A percentile compares a stretch with the other conserved stretches of the same genome.
Evolutionary conservation across 2,329 filamentous ascomycete species (phyloP).

Genomic region (Thelonectria discophora): DNA sequence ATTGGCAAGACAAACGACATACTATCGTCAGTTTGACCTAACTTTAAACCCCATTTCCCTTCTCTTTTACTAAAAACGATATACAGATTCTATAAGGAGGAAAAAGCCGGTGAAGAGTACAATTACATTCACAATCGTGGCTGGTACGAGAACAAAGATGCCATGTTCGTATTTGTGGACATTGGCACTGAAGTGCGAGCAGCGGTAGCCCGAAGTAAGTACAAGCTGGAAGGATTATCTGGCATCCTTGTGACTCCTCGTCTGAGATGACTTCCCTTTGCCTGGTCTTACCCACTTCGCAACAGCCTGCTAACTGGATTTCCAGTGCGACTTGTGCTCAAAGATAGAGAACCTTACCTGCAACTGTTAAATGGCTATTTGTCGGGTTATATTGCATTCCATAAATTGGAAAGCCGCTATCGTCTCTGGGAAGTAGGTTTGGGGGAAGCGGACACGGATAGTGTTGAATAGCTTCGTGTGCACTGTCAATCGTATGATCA

Average conservation of each 20-base stretch:
- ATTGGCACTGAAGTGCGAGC: neutral
- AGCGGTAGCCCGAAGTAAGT: neutral
- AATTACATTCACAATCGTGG: slow-evolving; percentile 24
- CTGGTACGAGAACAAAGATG: slow-evolving; percentile 22
- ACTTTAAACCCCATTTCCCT: rapidly evolving
- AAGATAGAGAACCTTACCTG: slow-evolving; percentile 1
- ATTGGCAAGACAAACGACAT: slow-evolving; percentile 17
- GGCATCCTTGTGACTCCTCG: neutral
- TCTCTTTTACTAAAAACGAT: rapidly evolving
- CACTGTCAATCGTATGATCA: too few relatives aligned
- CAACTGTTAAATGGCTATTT: neutral
- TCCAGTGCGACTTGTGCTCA: slow-evolving; percentile 11
- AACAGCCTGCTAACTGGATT: neutral
- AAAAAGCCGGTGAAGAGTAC: slow-evolving; percentile 8
- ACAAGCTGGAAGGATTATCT: neutral
- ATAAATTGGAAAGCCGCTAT: slow-evolving; percentile 12
- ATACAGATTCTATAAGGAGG: slow-evolving; percentile 24
- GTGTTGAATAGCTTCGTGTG: too few relatives aligned
- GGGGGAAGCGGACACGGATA: slow-evolving; percentile 3
- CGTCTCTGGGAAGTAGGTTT: slow-evolving; percentile 13
- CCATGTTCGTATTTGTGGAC: neutral
- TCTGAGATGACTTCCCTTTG: neutral
- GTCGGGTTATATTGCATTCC: slow-evolving; percentile 12
- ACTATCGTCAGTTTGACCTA: slow-evolving; percentile 5
- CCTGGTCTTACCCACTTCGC: too few relatives aligned